A percentile compares a stretch with the other conserved stretches of the same genome.
Evolutionary conservation across 2,329 filamentous ascomycete genomes (phyloP).

Genomic region (Biscogniauxia mediterranea): DNA sequence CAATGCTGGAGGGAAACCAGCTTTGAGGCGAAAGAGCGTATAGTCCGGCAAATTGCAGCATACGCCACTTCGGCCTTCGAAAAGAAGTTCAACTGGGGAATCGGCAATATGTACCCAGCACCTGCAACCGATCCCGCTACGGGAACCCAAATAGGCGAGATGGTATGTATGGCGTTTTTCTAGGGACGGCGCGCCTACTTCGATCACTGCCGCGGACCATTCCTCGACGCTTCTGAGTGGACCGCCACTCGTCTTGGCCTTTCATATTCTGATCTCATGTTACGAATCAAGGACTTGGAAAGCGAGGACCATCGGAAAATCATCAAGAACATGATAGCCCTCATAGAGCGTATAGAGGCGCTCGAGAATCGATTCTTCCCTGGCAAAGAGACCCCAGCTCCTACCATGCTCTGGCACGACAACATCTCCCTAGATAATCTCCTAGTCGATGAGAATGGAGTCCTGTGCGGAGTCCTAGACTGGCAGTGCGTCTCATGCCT

Average conservation of each 20-base stretch:
- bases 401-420: constrained; percentile 33
- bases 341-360: constrained; percentile 20
- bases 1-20: constrained; percentile 26
- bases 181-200: constrained; percentile 26
- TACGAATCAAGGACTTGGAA: constrained; percentile 2
- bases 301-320: constrained; percentile 9
- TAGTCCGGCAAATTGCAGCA: constrained; percentile 30
- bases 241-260: constrained; percentile 19
- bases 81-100: constrained; percentile 19
- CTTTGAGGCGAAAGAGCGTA: constrained; percentile 24
- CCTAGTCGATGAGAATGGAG: constrained; percentile 31
- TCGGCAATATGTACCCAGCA: constrained; percentile 31
- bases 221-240: constrained; percentile 22
- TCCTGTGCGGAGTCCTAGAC: constrained; percentile 32
- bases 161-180: constrained; percentile 31
- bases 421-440: constrained; percentile 35
- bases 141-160: constrained; percentile 19
- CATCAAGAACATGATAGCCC: constrained; percentile 13
- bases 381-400: constrained; percentile 4
- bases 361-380: constrained; percentile 17
- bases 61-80: constrained; percentile 22
- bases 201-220: constrained; percentile 15
- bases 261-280: constrained; percentile 18
- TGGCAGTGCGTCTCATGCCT: constrained; percentile 35
- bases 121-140: not conserved